Evolutionary conservation across 1,284 basidiomycete species (phyloP).

Genomic region (Puccinia triticina): DNA sequence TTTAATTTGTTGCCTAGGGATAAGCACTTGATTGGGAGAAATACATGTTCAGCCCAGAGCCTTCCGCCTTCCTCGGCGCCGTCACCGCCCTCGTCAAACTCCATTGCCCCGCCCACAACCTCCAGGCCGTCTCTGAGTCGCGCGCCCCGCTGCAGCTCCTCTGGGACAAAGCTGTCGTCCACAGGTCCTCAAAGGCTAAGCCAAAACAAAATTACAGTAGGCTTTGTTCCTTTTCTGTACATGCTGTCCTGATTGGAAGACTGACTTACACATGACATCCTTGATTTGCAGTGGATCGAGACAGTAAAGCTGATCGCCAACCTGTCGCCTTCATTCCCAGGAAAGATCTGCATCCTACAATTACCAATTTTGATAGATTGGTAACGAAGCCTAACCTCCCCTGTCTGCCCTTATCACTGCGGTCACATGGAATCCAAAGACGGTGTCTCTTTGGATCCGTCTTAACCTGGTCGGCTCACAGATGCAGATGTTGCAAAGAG

Average conservation of each 20-base stretch:
- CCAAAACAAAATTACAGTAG: background rate
- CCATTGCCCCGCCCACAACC: background rate
- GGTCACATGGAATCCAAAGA: too few species aligned
- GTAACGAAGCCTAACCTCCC: too few species aligned
- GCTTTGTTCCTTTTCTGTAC: background rate
- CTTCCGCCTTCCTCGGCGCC: constrained; percentile 12
- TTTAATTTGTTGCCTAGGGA: background rate
- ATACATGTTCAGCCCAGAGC: constrained; percentile 42
- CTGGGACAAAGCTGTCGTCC: constrained; percentile 1
- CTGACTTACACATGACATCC: too few species aligned
- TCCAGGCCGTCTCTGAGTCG: background rate
- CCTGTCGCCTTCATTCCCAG: too few species aligned
- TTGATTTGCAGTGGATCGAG: constrained; percentile 31
- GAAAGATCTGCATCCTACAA: too few species aligned
- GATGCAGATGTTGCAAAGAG: too few species aligned
- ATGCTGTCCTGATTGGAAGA: too few species aligned
- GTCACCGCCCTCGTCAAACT: constrained; percentile 7
- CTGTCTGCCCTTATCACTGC: too few species aligned
- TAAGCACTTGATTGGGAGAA: constrained; percentile 22
- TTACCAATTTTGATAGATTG: too few species aligned
- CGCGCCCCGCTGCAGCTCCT: background rate
- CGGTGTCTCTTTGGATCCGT: too few species aligned
- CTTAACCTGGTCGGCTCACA: too few species aligned
- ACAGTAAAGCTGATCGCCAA: constrained; percentile 20
- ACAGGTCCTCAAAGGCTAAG: background rate